Evolutionary conservation across 148 eudicot species (phyloP).

Genomic region (Fallopia convolvulus): DNA sequence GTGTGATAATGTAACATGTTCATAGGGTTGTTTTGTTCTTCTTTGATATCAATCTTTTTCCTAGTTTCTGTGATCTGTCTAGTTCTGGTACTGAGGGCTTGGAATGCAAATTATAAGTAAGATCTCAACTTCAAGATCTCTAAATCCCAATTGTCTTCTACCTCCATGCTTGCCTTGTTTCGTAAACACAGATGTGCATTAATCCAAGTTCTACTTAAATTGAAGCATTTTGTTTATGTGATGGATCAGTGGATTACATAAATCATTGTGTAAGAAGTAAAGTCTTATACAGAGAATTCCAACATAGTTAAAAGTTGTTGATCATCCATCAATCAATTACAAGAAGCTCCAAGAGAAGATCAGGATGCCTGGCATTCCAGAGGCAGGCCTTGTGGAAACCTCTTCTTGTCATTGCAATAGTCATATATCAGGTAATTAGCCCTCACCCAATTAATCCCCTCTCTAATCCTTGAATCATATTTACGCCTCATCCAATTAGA

Average conservation of each 20-base stretch:
- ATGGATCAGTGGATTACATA: background rate
- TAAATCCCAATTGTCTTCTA: too few relatives aligned
- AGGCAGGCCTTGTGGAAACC: constrained; percentile 25
- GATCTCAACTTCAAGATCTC: too few relatives aligned
- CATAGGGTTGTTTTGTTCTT: background rate
- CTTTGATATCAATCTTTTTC: background rate
- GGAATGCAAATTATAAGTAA: background rate
- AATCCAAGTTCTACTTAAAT: background rate
- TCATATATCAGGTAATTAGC: constrained; percentile 24
- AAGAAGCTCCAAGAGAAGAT: background rate
- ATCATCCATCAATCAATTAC: background rate
- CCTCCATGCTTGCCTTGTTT: too few relatives aligned
- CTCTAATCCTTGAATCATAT: constrained; percentile 5
- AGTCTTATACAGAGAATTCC: background rate
- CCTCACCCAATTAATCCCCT: constrained; percentile 18
- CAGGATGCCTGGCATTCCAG: constrained; percentile 16
- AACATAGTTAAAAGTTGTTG: background rate
- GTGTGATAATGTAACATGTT: background rate
- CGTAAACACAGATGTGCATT: background rate
- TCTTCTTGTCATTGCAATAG: constrained; percentile 21
- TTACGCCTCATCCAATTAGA: constrained; percentile 18
- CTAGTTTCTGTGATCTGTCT: background rate
- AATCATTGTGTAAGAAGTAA: background rate
- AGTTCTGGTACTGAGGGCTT: background rate
- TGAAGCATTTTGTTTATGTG: background rate